A percentile compares a stretch with the other conserved stretches of the same genome.
phyloP scores from a whole-genome alignment of 768 basidiomycete species.

The Leccinum pellstonianum region DNA sequence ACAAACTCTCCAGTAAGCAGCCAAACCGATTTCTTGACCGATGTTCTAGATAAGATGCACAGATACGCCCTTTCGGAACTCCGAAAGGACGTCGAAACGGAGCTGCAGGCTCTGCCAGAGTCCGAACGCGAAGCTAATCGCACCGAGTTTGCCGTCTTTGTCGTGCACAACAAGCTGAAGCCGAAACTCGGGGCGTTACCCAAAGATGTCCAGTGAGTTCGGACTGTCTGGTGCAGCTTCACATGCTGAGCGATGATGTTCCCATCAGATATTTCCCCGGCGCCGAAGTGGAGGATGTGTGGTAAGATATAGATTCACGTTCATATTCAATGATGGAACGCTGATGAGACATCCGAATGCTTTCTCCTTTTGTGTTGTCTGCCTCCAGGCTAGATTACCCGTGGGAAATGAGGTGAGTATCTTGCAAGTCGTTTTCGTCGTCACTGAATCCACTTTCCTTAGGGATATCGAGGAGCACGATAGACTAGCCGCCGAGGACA shows the following conservation, averaged over 20 bases:
- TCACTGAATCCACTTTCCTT: not conserved
- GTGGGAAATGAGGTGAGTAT: constrained; percentile 72
- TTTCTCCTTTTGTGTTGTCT: constrained; percentile 7
- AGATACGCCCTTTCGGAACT: constrained; percentile 93
- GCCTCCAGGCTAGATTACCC: constrained; percentile 74
- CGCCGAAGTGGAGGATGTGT: constrained; percentile 67
- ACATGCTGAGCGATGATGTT: constrained; percentile 6
- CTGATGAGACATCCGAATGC: constrained; percentile 12
- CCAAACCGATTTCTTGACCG: not conserved
- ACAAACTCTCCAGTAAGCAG: constrained; percentile 80
- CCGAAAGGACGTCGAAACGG: constrained; percentile 80
- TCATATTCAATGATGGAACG: not conserved
- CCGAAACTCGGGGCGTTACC: constrained; percentile 78
- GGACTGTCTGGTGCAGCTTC: not conserved
- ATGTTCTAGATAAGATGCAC: constrained; percentile 8
- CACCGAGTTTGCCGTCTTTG: constrained; percentile 90
- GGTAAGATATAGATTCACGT: constrained; percentile 45
- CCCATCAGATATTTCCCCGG: constrained; percentile 73
- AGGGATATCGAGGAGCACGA: constrained; percentile 82
- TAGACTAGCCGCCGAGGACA: constrained; percentile 51
- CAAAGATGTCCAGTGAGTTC: constrained; percentile 55
- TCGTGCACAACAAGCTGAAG: constrained; percentile 94
- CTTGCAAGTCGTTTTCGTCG: not conserved
- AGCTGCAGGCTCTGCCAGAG: constrained; percentile 63
- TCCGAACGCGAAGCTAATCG: constrained; percentile 68